Conservation (phyloP, 371 early-diverging fungal species). For the Mortierella polycephala region DNA sequence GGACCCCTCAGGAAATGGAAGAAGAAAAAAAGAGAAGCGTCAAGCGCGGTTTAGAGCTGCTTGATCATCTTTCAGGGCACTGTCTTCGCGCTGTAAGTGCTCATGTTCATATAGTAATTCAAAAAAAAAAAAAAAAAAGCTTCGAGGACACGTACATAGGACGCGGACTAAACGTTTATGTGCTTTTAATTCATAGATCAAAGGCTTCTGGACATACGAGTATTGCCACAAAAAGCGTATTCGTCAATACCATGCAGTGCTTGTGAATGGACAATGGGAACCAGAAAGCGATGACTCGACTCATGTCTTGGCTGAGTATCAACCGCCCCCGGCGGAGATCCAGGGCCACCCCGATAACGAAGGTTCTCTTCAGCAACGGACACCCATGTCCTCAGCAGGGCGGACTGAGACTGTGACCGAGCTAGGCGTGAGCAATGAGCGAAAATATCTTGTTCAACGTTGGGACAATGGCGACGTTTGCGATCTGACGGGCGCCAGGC, state of each 20-base stretch:
- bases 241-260: constrained; percentile 73
- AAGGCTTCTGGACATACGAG: constrained; percentile 84
- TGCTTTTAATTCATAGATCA: constrained; percentile 50
- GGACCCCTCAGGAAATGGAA: constrained; percentile 40
- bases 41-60: constrained; percentile 67
- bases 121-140: background rate
- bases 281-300: constrained; percentile 13
- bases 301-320: constrained; percentile 15
- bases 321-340: constrained; percentile 12
- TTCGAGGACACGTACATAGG: too few relatives aligned
- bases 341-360: constrained; percentile 21
- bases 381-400: constrained; percentile 22
- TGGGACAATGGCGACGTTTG: constrained; percentile 82
- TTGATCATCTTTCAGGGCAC: constrained; percentile 63
- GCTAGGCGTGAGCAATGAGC: constrained; percentile 57
- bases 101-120: background rate
- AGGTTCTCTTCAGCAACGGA: constrained; percentile 21
- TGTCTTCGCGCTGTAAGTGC: constrained; percentile 63
- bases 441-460: constrained; percentile 69
- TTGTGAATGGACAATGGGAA: constrained; percentile 20
- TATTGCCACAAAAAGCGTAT: constrained; percentile 78
- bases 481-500: constrained; percentile 74
- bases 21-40: constrained; percentile 58
- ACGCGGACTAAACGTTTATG: background rate
- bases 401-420: constrained; percentile 31